phyloP scores from a whole-genome alignment of 83 land plant species.

The Thuja plicata region DNA sequence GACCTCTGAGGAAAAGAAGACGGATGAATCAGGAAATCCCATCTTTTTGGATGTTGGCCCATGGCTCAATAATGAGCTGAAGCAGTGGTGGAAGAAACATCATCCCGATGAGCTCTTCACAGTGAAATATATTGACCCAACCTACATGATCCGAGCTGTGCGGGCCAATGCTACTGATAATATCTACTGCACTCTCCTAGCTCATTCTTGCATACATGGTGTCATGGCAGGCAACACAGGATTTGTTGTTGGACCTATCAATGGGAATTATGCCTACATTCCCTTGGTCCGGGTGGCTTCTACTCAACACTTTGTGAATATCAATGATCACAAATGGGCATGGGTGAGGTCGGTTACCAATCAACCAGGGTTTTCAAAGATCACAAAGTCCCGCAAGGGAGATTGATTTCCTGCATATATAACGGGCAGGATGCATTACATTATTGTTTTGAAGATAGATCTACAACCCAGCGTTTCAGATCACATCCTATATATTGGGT shows the following conservation, averaged over 20 bases:
- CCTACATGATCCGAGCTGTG: constrained; percentile 91
- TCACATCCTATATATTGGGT: neutral
- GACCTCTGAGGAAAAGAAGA: constrained; percentile 33
- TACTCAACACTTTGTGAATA: constrained; percentile 51
- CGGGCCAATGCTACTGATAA: constrained; percentile 86
- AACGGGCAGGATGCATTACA: neutral
- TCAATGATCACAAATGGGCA: constrained; percentile 69
- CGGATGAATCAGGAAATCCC: constrained; percentile 70
- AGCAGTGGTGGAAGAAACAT: constrained; percentile 63
- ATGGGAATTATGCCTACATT: constrained; percentile 72
- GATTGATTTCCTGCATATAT: constrained; percentile 6
- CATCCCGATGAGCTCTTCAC: constrained; percentile 62
- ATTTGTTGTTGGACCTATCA: constrained; percentile 71
- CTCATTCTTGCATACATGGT: constrained; percentile 83
- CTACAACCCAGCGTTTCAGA: neutral
- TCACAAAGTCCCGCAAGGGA: neutral
- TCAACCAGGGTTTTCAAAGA: constrained; percentile 62
- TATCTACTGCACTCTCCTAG: constrained; percentile 75
- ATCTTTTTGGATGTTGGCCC: constrained; percentile 61
- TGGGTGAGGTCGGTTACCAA: constrained; percentile 75
- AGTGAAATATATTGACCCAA: constrained; percentile 94
- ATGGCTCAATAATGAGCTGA: constrained; percentile 59
- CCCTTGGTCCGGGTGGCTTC: constrained; percentile 66
- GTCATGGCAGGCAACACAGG: constrained; percentile 90
- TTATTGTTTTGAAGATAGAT: neutral